Evolutionary conservation across 2,329 filamentous ascomycete species (phyloP), one percentile per base, ranked within the genome.

Genomic region (Xylaria hypoxylon): DNA sequence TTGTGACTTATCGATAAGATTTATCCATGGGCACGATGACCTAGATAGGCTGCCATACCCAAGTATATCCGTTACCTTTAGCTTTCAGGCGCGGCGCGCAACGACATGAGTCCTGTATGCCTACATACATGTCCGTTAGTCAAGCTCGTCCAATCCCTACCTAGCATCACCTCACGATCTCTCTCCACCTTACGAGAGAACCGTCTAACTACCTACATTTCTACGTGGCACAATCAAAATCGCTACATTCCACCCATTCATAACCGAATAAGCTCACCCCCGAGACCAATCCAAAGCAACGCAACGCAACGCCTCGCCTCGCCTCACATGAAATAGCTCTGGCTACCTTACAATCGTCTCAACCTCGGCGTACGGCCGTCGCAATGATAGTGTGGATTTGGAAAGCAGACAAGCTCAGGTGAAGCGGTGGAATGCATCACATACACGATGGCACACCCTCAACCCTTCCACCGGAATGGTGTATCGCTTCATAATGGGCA

Each of bases 401-500:
- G 59, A 31, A 47, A 26, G 11, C 42, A 45, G 38, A 61, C 33
- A 59, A 69, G 45, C 17, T 64, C 40, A 64, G 63, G 66, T 64
- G 65, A 70, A 69, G 66, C 13, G 70, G 70, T 68, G 67, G 64
- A 61, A 66, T 65, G 58, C 64, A 61, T 59, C 33, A 35, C 31
- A 52, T 11, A 47, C 59, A 71, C 62, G 44, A 76, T 76, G 75
- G 74, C 73, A 66, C 71, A 75, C 48, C 60, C 66, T 50, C 70
- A 74, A 24, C 51, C 65, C 28, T 65, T 51, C 57, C 62, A 70
- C 48, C 73, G 69, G 62, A 76, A 77, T 65, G 76, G 76, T 67
- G 59, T 74, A 56, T 65, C 62, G 66, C 71, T 74, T 42, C 70
- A 73, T 26, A 67, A 70, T 59, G 33, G 52, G 53, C 66, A 67